Percentiles rank a stretch among this genome's conserved stretches.
phyloP scores from a whole-genome alignment of 257 asterid species.

The Solanum acaule region DNA sequence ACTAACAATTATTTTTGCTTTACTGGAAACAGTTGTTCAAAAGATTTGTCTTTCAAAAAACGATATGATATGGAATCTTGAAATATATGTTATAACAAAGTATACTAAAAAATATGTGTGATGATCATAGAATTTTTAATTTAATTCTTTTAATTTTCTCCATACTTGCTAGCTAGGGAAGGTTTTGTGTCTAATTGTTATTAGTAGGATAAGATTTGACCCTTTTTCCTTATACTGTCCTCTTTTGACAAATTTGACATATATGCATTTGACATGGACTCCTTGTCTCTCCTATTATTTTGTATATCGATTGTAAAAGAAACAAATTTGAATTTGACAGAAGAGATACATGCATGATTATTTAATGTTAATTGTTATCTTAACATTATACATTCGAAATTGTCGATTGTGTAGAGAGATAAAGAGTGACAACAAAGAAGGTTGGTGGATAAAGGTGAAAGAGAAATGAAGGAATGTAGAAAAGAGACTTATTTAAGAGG shows the following conservation, averaged over 20 bases:
- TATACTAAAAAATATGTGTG: background rate
- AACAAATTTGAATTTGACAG: background rate
- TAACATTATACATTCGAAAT: no score
- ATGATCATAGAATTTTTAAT: background rate
- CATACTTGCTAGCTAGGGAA: background rate
- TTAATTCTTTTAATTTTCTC: background rate
- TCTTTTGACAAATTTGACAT: background rate
- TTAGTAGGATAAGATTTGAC: background rate
- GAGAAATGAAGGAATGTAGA: background rate
- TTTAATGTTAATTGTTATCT: background rate
- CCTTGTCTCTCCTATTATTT: background rate
- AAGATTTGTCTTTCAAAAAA: background rate
- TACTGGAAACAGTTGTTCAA: background rate
- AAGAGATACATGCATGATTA: background rate
- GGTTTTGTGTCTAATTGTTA: background rate
- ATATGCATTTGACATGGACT: background rate
- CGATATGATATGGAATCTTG: background rate
- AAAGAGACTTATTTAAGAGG: background rate
- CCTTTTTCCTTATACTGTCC: background rate
- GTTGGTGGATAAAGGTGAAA: background rate
- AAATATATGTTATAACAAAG: background rate
- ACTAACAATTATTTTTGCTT: background rate
- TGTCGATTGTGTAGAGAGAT: background rate
- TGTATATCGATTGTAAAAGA: background rate
- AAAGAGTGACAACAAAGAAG: background rate